Base-by-base conservation (phyloP, 208 protist species). In the Leishmania martiniquensis region DNA sequence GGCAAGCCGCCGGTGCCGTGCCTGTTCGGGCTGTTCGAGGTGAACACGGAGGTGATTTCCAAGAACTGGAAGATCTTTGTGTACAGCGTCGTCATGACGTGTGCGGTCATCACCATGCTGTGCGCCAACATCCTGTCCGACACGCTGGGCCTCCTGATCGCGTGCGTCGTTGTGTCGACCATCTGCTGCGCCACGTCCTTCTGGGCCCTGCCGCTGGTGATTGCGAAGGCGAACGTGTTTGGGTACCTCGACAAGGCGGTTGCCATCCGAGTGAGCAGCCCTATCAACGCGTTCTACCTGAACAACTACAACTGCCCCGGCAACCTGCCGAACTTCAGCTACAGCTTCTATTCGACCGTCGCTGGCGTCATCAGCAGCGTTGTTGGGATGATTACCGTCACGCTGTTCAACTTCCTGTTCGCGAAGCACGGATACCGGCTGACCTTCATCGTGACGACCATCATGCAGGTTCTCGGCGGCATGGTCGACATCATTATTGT, bases 171-270 rank as follows among this genome's bases (percentile, higher is more conserved):
- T 10, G 80, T 87, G 45, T 86, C 85, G 13, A 71, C 82, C 37
- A 72, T 88, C 66, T 84, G 89, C 72, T 89, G 84, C 57, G 63
- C 59, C 34, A 39, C 78, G 44, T 87, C 81, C 34, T 93, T 93
- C 86, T 90, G 79, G 80, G 86, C 87, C 7, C 78, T 95, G 34
- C 86, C 89, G n/a, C 44, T 72, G 25, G 70, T 91, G 25, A 90
- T 93, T 55, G 90, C 90, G 22, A 89, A 90, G 66, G 86, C 85
- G 34, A 93, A 92, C 47, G 45, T 93, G 6, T 94, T 89, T 54
- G 73, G 57, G 29, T 95, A 91, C 62, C 71, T 94, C 10, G 65
- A 79, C 37, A 82, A 80, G 75, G 67, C 81, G 4, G 75, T 87
- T 13, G 87, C 88, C 77, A 77, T 92, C 22, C 65, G 78, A 55